Evolutionary conservation across 306 rosid genomes (phyloP), one percentile per base, ranked within the genome.

Genomic region (Sophora flavescens): DNA sequence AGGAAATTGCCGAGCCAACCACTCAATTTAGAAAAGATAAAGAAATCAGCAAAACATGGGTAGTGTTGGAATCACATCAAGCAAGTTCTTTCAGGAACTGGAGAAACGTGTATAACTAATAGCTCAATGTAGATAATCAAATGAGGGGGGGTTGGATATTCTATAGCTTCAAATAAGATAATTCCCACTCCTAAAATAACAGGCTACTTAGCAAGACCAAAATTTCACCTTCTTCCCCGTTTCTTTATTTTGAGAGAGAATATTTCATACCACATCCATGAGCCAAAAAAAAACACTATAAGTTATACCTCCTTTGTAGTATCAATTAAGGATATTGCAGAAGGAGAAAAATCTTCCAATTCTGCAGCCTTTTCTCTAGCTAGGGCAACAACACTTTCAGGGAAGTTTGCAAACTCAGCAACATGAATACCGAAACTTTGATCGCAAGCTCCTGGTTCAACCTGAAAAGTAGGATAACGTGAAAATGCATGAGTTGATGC

Each of bases 341-440:
- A 42, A 10, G 93, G 89, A 56, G 97, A 88, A 83, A 95, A 95
- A 81, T 95, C 99, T 90, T 95, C 99, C 82, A 95, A 85, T 81
- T 95, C 97, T 50, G 90, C 93, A 18, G 99, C 99, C 84, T 92
- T 95, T 83, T 90, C 99, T 88, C 97, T 86, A 41, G 99, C 99
- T 53, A 89, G 87, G 81, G 97, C 79, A 28, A 95, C 92, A 32
- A 95, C 99, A 47, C 92, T 89, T 78, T 83, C 95, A 67, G 98
- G 98, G 79, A 92, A 95, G 75, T 92, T 95, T 60, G 98, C 98
- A 71, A 95, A 95, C 79, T 95, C 98, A 32, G 98, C 97, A 60
- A 95, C 99, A 72, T 95, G 99, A 79, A 95, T 95, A 30, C 99
- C 97, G 28, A 95, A 95, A 87, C 99, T 92, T 89, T 95, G 97